These are phyloP conservation scores for Vigna nakashimae DNA, from an alignment of 306 rosid species.

Conservation along the genomic window DNA sequence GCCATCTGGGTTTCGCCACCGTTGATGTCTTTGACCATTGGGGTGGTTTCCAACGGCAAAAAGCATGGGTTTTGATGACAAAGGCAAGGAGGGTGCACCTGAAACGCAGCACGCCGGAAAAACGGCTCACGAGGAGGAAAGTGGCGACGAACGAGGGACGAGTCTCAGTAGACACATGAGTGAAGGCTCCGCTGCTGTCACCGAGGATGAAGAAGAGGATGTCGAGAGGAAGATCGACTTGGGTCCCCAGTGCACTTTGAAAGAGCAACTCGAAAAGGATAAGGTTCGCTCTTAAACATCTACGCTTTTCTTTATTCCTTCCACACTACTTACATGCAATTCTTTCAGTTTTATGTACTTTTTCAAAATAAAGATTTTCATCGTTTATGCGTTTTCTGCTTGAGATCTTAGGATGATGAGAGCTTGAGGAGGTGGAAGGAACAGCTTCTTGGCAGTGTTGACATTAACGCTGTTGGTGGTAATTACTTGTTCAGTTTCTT, in stretches of 20 bases:
- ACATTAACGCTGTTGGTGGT: constrained; percentile 85
- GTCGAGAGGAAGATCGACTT: constrained; percentile 65
- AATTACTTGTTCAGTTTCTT: constrained; percentile 19
- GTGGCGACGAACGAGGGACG: constrained; percentile 40
- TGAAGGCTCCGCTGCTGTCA: constrained; percentile 61
- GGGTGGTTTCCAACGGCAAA: constrained; percentile 53
- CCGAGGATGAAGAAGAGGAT: constrained; percentile 84
- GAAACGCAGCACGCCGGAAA: constrained; percentile 1
- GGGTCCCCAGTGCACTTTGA: constrained; percentile 88
- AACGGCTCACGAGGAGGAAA: constrained; percentile 40
- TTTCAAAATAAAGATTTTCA: too few relatives aligned
- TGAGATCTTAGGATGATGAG: constrained; percentile 78
- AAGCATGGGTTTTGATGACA: constrained; percentile 74
- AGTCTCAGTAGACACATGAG: constrained; percentile 54
- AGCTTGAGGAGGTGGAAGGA: constrained; percentile 96
- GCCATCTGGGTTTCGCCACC: constrained; percentile 41
- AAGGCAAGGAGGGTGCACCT: constrained; percentile 43
- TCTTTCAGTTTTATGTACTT: too few relatives aligned
- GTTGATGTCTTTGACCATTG: constrained; percentile 64
- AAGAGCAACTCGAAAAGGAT: constrained; percentile 87
- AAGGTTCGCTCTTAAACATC: constrained; percentile 56
- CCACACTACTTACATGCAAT: too few relatives aligned
- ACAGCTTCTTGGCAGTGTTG: constrained; percentile 90
- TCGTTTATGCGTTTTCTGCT: constrained; percentile 34
- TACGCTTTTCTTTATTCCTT: too few relatives aligned